Conservation (phyloP, 441 rosid species). For the Bruguiera hainesii region DNA sequence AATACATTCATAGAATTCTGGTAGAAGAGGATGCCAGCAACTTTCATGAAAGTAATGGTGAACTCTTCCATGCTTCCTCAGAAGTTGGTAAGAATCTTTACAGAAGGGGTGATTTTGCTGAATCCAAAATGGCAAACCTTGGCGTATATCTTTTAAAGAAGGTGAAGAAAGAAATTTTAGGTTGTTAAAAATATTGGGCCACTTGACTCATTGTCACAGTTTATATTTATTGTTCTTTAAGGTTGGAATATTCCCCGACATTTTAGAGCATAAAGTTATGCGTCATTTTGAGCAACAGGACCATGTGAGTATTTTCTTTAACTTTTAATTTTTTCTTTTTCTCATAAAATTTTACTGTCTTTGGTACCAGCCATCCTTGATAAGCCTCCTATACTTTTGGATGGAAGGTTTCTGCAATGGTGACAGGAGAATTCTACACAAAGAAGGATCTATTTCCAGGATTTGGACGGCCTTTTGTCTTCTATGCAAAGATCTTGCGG, state of each 20-base stretch:
- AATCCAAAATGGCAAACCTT: conserved; percentile 52
- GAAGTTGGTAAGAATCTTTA: conserved; percentile 71
- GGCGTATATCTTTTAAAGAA: conserved; percentile 60
- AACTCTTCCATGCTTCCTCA: conserved; percentile 56
- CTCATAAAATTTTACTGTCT: not conserved
- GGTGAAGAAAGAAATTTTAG: conserved; percentile 33
- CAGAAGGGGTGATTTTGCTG: conserved; percentile 68
- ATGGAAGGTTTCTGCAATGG: conserved; percentile 77
- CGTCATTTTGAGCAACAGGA: conserved; percentile 71
- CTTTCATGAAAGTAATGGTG: conserved; percentile 30
- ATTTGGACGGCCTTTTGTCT: conserved; percentile 85
- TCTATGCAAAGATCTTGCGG: conserved; percentile 61
- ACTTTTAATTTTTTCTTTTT: not conserved
- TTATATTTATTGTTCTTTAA: conserved; percentile 28
- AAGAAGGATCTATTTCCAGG: conserved; percentile 81
- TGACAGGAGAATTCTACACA: conserved; percentile 78
- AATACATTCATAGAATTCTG: conserved; percentile 70
- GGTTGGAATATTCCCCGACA: conserved; percentile 88
- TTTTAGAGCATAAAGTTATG: conserved; percentile 65
- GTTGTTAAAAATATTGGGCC: conserved; percentile 12
- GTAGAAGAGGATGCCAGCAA: conserved; percentile 71
- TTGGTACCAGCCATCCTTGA: not conserved
- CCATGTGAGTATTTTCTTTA: conserved; percentile 48
- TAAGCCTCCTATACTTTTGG: conserved; percentile 9
- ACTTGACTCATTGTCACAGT: conserved; percentile 9